A percentile compares a stretch with the other conserved stretches of the same genome.
Conservation (phyloP, 179 eudicot species). For the Drosera spatulata region DNA sequence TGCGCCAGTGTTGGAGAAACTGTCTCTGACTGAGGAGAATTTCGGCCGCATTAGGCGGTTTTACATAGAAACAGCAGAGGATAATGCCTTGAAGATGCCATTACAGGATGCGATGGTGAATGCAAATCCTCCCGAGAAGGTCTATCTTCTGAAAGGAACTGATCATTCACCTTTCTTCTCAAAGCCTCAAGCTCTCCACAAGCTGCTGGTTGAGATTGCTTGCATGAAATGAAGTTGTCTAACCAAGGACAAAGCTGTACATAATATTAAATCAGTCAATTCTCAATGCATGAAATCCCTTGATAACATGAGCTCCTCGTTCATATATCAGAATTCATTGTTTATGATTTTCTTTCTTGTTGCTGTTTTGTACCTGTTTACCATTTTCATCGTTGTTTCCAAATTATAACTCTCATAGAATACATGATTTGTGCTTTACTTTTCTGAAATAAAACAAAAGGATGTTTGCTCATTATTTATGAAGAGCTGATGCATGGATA, state of each 20-base stretch:
- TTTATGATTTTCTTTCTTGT: no score
- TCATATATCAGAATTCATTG: no score
- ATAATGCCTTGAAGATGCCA: constrained; percentile 51
- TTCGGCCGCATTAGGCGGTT: constrained; percentile 70
- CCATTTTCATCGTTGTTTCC: no score
- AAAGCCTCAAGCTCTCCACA: constrained; percentile 89
- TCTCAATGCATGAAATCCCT: no score
- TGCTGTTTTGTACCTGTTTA: no score
- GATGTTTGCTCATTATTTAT: no score
- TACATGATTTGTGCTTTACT: no score
- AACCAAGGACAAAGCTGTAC: not conserved
- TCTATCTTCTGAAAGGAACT: constrained; percentile 68
- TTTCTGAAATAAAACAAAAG: no score
- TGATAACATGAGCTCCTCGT: no score
- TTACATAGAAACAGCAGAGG: constrained; percentile 69
- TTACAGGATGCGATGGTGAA: constrained; percentile 63
- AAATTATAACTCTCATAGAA: no score
- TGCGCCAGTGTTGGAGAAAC: constrained; percentile 76
- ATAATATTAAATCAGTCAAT: no score
- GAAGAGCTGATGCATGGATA: no score
- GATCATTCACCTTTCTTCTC: constrained; percentile 98
- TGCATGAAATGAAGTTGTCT: constrained; percentile 5
- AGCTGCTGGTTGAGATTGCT: constrained; percentile 66
- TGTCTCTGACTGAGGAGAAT: constrained; percentile 48
- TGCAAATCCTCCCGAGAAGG: constrained; percentile 58